A percentile compares a stretch with the other conserved stretches of the same genome.
Conservation (phyloP, 2,329 filamentous ascomycete genomes). For the Phyllosticta ampelicida region DNA sequence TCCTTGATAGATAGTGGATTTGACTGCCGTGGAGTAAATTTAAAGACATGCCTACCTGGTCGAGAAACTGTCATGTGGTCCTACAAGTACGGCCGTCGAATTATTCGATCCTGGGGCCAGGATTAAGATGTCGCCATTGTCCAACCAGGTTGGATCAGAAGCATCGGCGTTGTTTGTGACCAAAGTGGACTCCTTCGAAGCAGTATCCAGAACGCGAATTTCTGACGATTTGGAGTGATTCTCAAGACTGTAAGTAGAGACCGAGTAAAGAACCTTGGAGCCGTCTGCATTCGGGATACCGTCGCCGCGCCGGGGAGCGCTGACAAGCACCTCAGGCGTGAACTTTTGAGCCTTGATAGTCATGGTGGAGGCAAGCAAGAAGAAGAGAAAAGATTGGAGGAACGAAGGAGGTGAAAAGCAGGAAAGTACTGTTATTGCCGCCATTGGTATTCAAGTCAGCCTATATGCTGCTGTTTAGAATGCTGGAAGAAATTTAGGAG, state of each 20-base stretch:
- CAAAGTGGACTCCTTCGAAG: slow-evolving; percentile 52
- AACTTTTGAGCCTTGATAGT: slow-evolving; percentile 60
- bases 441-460: neutral
- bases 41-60: slow-evolving; percentile 18
- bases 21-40: neutral
- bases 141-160: slow-evolving; percentile 67
- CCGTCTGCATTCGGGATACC: slow-evolving; percentile 60
- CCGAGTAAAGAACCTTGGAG: slow-evolving; percentile 54
- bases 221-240: slow-evolving; percentile 58
- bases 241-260: slow-evolving; percentile 71
- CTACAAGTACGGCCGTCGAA: slow-evolving; percentile 28
- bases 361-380: slow-evolving; percentile 40
- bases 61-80: slow-evolving; percentile 21
- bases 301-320: slow-evolving; percentile 60
- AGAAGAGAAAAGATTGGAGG: neutral
- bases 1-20: neutral
- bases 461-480: neutral
- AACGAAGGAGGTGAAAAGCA: neutral
- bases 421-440: neutral
- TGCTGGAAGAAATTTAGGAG: neutral
- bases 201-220: slow-evolving; percentile 60
- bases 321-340: slow-evolving; percentile 66
- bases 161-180: slow-evolving; percentile 55
- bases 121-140: slow-evolving; percentile 50
- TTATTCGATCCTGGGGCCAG: slow-evolving; percentile 35